These are phyloP conservation scores for Boeremia exigua DNA, from an alignment of 2,329 filamentous ascomycete species.

Conservation along the genomic window DNA sequence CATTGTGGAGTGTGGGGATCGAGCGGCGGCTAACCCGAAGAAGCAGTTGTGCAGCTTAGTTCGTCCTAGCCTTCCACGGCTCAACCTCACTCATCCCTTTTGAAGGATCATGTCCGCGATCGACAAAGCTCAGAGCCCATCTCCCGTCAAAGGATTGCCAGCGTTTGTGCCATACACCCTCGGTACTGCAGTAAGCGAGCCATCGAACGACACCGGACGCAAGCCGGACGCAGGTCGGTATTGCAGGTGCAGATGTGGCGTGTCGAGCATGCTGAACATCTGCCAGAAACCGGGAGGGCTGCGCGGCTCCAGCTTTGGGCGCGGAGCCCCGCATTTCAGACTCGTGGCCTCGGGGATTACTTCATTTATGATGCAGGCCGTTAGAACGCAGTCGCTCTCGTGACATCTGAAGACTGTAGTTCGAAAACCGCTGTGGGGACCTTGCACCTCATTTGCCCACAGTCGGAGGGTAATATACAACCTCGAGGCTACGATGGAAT, in stretches of 20 bases:
- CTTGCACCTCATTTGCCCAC: slow-evolving; percentile 5
- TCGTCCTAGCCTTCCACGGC: slow-evolving; percentile 5
- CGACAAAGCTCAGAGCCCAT: slow-evolving; percentile 10
- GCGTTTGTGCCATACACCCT: neutral
- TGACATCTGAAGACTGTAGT: neutral
- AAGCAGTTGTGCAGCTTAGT: slow-evolving; percentile 12
- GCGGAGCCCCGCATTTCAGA: slow-evolving; percentile 7
- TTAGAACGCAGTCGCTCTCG: slow-evolving; percentile 2
- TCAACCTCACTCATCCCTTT: neutral
- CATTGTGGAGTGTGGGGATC: slow-evolving; percentile 13
- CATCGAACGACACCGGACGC: neutral
- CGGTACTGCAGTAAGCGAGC: neutral
- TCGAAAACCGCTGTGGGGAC: slow-evolving; percentile 1
- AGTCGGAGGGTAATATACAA: slow-evolving; percentile 11
- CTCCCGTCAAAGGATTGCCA: slow-evolving; percentile 12
- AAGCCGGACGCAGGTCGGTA: slow-evolving; percentile 3
- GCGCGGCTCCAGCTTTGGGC: slow-evolving; percentile 4
- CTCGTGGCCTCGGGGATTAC: slow-evolving; percentile 4
- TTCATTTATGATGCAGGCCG: slow-evolving; percentile 2
- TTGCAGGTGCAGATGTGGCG: slow-evolving; percentile 6
- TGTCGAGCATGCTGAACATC: slow-evolving; percentile 3
- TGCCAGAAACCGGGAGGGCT: neutral
- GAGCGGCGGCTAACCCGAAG: slow-evolving; percentile 5
- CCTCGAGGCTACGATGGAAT: slow-evolving; percentile 6
- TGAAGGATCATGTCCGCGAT: slow-evolving; percentile 6